These are phyloP conservation scores for Myochromella boudieri DNA, from an alignment of 768 basidiomycete genomes.

Conservation along the genomic window DNA sequence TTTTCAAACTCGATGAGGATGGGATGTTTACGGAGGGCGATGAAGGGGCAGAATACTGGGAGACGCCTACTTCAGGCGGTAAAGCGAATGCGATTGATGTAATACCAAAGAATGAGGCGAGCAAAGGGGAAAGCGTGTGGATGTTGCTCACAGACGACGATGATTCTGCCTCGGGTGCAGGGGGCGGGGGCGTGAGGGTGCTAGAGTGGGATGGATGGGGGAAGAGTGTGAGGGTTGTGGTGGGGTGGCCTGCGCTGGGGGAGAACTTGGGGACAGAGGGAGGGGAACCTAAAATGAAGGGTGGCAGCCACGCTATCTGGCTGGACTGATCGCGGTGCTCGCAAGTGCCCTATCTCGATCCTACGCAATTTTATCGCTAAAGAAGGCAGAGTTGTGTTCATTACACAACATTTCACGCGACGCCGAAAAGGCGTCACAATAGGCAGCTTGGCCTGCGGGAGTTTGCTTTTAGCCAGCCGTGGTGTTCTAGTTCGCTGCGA, in stretches of 20 bases:
- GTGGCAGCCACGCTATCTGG: constrained; percentile 55
- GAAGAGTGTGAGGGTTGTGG: constrained; percentile 37
- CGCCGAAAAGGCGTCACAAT: too few species aligned
- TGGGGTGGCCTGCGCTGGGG: constrained; percentile 36
- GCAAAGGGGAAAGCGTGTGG: constrained; percentile 35
- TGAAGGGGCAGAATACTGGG: constrained; percentile 30
- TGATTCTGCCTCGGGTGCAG: constrained; percentile 24
- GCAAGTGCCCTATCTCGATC: neutral
- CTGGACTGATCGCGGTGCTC: constrained; percentile 31
- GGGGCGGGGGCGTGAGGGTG: constrained; percentile 40
- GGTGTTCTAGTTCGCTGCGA: too few species aligned
- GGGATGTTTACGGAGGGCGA: constrained; percentile 32
- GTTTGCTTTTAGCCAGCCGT: too few species aligned
- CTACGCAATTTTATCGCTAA: too few species aligned
- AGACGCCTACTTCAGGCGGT: constrained; percentile 49
- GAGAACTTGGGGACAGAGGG: constrained; percentile 17
- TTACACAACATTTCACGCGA: too few species aligned
- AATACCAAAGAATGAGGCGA: constrained; percentile 25
- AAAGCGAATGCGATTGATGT: constrained; percentile 54
- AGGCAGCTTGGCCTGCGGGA: too few species aligned
- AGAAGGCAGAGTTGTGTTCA: too few species aligned
- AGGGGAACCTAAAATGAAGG: constrained; percentile 30
- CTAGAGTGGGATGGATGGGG: constrained; percentile 52
- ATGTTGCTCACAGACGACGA: constrained; percentile 52
- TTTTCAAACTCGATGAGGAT: constrained; percentile 39